Conservation (phyloP, 148 eudicot species). For the Rhododendron kiyosumense region DNA sequence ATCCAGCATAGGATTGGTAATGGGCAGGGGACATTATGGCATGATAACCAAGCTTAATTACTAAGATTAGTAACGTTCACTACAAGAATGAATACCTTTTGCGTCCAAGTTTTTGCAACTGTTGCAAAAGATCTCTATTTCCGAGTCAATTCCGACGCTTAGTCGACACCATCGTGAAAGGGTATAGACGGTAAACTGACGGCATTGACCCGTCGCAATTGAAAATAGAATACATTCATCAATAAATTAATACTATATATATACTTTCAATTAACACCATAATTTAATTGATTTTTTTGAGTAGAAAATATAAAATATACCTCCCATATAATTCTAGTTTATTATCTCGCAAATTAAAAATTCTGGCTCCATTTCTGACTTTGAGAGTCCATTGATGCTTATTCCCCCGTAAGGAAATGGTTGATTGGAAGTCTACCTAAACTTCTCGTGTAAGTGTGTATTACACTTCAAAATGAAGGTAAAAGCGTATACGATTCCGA, state of each 20-base stretch:
- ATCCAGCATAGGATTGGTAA: no score
- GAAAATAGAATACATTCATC: neutral
- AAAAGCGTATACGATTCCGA: neutral
- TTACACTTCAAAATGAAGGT: neutral
- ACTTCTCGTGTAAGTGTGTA: neutral
- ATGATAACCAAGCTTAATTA: no score
- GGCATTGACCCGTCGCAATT: no score
- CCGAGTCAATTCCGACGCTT: no score
- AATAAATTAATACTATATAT: neutral
- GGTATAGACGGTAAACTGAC: no score
- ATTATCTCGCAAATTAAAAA: neutral
- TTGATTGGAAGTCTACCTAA: neutral
- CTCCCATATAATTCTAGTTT: neutral
- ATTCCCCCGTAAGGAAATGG: neutral
- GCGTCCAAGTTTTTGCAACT: no score
- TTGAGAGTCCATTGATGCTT: neutral
- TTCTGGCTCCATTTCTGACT: neutral
- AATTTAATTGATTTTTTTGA: neutral
- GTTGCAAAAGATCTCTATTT: no score
- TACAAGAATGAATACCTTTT: no score
- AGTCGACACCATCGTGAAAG: no score
- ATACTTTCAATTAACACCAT: neutral
- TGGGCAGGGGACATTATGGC: no score
- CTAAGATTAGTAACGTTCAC: no score
- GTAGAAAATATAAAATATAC: neutral